A percentile compares a stretch with the other conserved stretches of the same genome.
Conservation (phyloP, 768 basidiomycete species). For the Omphalotus guepiniiformis region DNA sequence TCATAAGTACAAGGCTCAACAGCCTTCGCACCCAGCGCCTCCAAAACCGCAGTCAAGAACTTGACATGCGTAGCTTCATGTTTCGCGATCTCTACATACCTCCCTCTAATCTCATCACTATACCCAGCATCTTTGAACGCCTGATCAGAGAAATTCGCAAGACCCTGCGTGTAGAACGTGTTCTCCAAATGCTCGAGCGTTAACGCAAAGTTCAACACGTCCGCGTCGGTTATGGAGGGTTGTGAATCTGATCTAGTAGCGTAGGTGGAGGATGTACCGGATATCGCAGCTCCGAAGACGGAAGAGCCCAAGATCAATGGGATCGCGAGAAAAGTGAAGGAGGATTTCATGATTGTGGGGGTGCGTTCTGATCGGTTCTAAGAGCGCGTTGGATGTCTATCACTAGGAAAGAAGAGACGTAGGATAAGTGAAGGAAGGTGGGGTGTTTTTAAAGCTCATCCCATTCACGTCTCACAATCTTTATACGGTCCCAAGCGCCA, state of each 20-base stretch:
- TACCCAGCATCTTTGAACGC: slow-evolving; percentile 50
- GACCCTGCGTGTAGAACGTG: slow-evolving; percentile 39
- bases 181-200: slow-evolving; percentile 46
- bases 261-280: slow-evolving; percentile 17
- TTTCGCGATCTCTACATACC: slow-evolving; percentile 47
- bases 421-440: too few species aligned
- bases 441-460: too few species aligned
- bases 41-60: slow-evolving; percentile 45
- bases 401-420: too few species aligned
- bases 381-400: too few species aligned
- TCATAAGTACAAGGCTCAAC: slow-evolving; percentile 53
- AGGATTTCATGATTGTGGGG: too few species aligned
- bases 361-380: too few species aligned
- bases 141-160: slow-evolving; percentile 40
- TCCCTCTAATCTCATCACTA: slow-evolving; percentile 42
- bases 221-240: slow-evolving; percentile 19
- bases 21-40: slow-evolving; percentile 32
- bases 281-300: too few species aligned
- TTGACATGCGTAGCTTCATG: slow-evolving; percentile 56
- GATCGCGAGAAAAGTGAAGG: too few species aligned
- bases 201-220: slow-evolving; percentile 43
- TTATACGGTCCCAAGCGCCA: too few species aligned
- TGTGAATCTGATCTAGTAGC: slow-evolving; percentile 73
- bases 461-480: too few species aligned
- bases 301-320: too few species aligned